Base-by-base conservation (phyloP, 2,329 filamentous ascomycete genomes). In the Cordyceps fumosorosea region DNA sequence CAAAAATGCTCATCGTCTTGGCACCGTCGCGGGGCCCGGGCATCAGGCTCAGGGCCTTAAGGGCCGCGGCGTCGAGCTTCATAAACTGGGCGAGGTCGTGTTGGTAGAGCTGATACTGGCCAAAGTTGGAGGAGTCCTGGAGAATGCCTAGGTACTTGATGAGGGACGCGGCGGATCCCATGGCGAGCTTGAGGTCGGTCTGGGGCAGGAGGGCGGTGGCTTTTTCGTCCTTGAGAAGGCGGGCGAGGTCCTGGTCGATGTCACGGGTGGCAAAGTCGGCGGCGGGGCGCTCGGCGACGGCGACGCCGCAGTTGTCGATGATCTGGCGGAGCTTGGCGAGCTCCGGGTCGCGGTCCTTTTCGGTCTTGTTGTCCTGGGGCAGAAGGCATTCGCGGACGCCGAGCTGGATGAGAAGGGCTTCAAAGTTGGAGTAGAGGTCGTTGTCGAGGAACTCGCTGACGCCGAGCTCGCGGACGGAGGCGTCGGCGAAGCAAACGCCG, bases 361-460 rank as follows among this genome's bases (percentile, higher is more conserved):
- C 89, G 5, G 83, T 78, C 63, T 85, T 84, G 71, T 85, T 84
- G 71, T 98, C 93, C 22, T 85, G 77, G 69, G 91, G 89, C n/a
- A 99, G 77, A 34, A 99, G 78, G 70, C 93, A 97, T 74, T 99
- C 95, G 72, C 92, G 95, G 22, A 97, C 91, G 6, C 95, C 95
- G 3, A 99, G 85, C 72, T 99, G 96, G 67, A 99, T 99, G 58
- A 99, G 84, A 20, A 99, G 82, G 3, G 93, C 92, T 77, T 99
- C 95, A 67, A 99, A 96, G 74, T 99, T 99, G 58, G 93, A 98
- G 78, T 96, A 99, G 11, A 97, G 81, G 72, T 99, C 95, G 71
- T 98, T 99, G 80, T 99, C 95, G n/a, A 96, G 84, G 67, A 99
- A 99, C 72, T 99, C 96, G 79, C 91, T 96, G 60, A 99, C 92